A percentile compares a stretch with the other conserved stretches of the same genome.
These are phyloP conservation scores for Helicocarpus griseus DNA, from an alignment of 2,329 filamentous ascomycete species.

Conservation along the genomic window DNA sequence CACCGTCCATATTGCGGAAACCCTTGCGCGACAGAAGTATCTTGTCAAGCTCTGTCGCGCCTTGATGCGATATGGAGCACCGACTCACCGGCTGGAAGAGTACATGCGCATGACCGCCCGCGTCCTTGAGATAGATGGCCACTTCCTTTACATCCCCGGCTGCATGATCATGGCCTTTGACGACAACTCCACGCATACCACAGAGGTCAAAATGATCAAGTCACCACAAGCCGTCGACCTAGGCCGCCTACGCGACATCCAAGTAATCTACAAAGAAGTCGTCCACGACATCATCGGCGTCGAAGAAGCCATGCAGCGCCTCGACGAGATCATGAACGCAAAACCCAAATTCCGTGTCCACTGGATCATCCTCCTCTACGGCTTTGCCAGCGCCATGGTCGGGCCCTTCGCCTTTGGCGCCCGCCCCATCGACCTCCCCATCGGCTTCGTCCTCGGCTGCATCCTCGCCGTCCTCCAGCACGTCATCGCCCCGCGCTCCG, in stretches of 20 bases:
- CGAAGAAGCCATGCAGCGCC: slow-evolving; percentile 34
- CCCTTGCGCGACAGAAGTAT: slow-evolving; percentile 71
- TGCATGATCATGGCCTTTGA: slow-evolving; percentile 94
- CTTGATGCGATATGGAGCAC: slow-evolving; percentile 82
- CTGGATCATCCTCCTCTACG: slow-evolving; percentile 57
- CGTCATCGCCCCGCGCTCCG: slow-evolving; percentile 62
- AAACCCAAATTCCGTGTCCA: slow-evolving; percentile 46
- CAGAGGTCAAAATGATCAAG: slow-evolving; percentile 37
- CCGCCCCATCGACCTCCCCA: slow-evolving; percentile 65
- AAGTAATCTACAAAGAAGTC: slow-evolving; percentile 40
- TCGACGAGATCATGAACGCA: slow-evolving; percentile 46
- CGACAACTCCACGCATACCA: slow-evolving; percentile 36
- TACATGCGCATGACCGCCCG: slow-evolving; percentile 84
- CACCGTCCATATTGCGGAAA: slow-evolving; percentile 54
- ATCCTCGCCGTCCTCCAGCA: slow-evolving; percentile 67
- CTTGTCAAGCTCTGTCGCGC: slow-evolving; percentile 75
- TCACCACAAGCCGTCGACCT: slow-evolving; percentile 35
- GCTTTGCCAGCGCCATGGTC: slow-evolving; percentile 64
- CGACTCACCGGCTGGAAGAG: slow-evolving; percentile 80
- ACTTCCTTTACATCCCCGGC: slow-evolving; percentile 81
- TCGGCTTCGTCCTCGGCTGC: slow-evolving; percentile 66
- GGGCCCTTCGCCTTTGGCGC: slow-evolving; percentile 73
- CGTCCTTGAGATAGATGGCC: slow-evolving; percentile 80
- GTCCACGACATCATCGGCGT: slow-evolving; percentile 38
- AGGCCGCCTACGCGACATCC: slow-evolving; percentile 34